These are phyloP conservation scores for Hypomyces rosellus DNA, from an alignment of 2,329 filamentous ascomycete species.

Conservation along the genomic window DNA sequence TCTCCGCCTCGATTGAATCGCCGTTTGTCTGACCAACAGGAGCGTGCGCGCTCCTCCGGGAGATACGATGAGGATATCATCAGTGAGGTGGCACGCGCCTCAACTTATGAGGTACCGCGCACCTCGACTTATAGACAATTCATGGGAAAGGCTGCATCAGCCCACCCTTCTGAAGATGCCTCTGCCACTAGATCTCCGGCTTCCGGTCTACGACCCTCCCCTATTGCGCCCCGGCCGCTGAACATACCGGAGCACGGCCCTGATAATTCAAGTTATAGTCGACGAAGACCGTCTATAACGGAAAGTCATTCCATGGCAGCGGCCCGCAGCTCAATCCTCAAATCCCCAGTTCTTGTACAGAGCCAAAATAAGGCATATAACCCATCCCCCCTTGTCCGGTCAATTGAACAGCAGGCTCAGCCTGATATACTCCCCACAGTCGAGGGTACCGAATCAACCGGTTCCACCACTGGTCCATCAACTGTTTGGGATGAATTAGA, in stretches of 20 bases:
- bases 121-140: slow-evolving; percentile 37
- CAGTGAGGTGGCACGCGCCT: slow-evolving; percentile 34
- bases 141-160: slow-evolving; percentile 32
- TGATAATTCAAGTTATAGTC: slow-evolving; percentile 24
- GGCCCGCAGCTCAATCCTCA: slow-evolving; percentile 39
- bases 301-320: slow-evolving; percentile 36
- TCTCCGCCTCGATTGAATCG: slow-evolving; percentile 47
- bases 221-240: slow-evolving; percentile 43
- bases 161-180: slow-evolving; percentile 32
- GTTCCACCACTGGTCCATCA: slow-evolving; percentile 81
- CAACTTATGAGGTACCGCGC: slow-evolving; percentile 36
- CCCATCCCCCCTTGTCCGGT: slow-evolving; percentile 53
- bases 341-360: slow-evolving; percentile 22
- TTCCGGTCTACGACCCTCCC: slow-evolving; percentile 35
- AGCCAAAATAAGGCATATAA: slow-evolving; percentile 38
- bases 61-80: slow-evolving; percentile 41
- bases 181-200: slow-evolving; percentile 26
- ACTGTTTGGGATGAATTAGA: slow-evolving; percentile 98
- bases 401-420: slow-evolving; percentile 26
- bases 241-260: slow-evolving; percentile 38
- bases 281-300: slow-evolving; percentile 40
- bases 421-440: slow-evolving; percentile 33
- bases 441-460: slow-evolving; percentile 77
- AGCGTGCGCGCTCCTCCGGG: slow-evolving; percentile 27
- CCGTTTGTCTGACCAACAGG: slow-evolving; percentile 53